phyloP scores from a whole-genome alignment of 768 basidiomycete species.

The Hericium alpestre region DNA sequence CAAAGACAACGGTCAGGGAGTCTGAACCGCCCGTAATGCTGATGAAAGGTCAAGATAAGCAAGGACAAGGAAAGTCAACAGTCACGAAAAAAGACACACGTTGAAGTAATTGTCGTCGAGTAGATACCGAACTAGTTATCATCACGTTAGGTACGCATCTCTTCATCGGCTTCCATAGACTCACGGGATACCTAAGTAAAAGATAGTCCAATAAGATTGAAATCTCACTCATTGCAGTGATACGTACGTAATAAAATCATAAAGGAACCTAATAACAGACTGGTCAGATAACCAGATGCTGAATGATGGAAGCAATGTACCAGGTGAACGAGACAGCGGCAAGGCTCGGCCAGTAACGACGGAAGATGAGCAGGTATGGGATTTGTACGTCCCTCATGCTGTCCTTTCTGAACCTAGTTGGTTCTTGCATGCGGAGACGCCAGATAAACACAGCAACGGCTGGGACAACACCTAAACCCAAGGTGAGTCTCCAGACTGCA shows the following conservation, averaged over 20 bases:
- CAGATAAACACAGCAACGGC: conserved; percentile 76
- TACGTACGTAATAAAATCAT: conserved; percentile 67
- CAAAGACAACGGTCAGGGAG: conserved; percentile 55
- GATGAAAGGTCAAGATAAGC: not conserved
- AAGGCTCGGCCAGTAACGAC: conserved; percentile 70
- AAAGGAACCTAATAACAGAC: conserved; percentile 75
- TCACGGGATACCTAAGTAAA: conserved; percentile 47
- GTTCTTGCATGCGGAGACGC: conserved; percentile 80
- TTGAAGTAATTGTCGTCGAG: conserved; percentile 63
- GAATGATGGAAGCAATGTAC: conserved; percentile 26
- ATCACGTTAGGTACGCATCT: not conserved
- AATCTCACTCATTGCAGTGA: not conserved
- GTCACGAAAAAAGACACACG: conserved; percentile 24
- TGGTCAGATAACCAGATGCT: not conserved
- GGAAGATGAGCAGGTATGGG: conserved; percentile 68
- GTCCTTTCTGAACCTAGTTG: conserved; percentile 59
- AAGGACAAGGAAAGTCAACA: not conserved
- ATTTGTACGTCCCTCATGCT: conserved; percentile 68
- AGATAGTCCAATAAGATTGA: not conserved
- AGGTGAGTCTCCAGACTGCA: conserved; percentile 78
- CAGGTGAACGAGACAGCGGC: conserved; percentile 69
- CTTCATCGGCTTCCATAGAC: conserved; percentile 16
- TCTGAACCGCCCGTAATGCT: conserved; percentile 49
- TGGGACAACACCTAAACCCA: conserved; percentile 77
- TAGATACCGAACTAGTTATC: conserved; percentile 61